These are phyloP conservation scores for Arabidopsis lyrata DNA, from an alignment of 441 rosid species.

Conservation along the genomic window DNA sequence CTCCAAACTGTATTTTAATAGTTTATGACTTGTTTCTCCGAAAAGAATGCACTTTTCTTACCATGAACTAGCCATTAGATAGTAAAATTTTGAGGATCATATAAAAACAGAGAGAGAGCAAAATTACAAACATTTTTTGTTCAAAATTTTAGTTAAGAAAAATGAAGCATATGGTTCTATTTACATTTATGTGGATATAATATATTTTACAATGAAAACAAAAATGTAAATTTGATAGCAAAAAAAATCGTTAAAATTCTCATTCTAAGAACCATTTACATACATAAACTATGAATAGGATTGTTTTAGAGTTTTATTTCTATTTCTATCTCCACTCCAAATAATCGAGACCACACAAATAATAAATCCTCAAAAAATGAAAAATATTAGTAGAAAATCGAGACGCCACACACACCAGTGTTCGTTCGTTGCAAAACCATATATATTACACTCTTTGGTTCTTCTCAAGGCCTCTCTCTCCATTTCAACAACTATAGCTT, in stretches of 20 bases:
- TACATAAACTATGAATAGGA: background rate
- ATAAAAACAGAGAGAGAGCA: background rate
- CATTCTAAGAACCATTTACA: background rate
- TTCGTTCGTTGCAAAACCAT: background rate
- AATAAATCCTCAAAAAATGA: background rate
- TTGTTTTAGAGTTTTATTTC: background rate
- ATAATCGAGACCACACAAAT: background rate
- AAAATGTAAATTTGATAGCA: background rate
- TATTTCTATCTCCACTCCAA: background rate
- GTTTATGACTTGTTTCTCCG: background rate
- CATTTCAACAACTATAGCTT: background rate
- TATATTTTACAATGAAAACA: background rate
- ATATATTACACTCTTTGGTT: background rate
- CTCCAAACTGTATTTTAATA: background rate
- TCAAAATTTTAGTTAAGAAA: background rate
- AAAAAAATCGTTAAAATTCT: background rate
- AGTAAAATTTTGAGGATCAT: background rate
- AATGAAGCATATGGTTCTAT: background rate
- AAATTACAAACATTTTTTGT: background rate
- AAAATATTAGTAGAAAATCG: background rate
- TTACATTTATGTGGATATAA: too few relatives aligned
- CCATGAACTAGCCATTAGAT: background rate
- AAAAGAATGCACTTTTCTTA: background rate
- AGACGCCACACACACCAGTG: constrained; percentile 15
- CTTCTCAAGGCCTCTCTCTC: constrained; percentile 7